These are phyloP conservation scores for Emergomyces pasteurianus DNA, from an alignment of 2,329 filamentous ascomycete genomes.

Conservation along the genomic window DNA sequence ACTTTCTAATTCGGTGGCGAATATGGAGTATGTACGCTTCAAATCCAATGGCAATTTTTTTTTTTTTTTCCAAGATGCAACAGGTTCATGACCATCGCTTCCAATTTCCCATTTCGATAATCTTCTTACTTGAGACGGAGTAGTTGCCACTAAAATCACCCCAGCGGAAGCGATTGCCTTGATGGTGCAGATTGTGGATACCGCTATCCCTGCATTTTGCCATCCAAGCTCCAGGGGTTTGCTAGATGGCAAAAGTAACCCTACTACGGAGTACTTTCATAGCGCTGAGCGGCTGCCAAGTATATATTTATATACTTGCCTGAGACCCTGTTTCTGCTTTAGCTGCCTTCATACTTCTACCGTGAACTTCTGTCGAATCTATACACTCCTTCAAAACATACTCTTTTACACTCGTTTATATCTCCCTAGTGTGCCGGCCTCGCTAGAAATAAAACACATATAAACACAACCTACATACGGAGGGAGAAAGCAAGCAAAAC, in stretches of 20 bases:
- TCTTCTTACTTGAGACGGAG: not conserved
- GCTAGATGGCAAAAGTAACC: not conserved
- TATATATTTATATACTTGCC: not conserved
- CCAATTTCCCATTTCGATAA: not conserved
- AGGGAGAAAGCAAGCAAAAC: not conserved
- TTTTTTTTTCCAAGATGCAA: not conserved
- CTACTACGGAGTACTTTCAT: not conserved
- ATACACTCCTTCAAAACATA: not conserved
- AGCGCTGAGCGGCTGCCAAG: not conserved
- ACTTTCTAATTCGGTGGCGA: not conserved
- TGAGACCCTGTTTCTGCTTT: not conserved
- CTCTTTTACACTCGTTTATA: not conserved
- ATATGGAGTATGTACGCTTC: not conserved
- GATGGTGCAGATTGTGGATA: not conserved
- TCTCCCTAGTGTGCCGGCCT: no score
- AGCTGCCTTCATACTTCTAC: not conserved
- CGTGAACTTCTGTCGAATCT: not conserved
- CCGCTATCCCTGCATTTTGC: not conserved
- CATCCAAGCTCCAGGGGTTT: not conserved
- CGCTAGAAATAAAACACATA: not conserved
- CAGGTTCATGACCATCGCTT: not conserved
- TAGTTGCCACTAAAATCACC: not conserved
- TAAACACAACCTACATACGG: not conserved
- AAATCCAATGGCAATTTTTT: not conserved
- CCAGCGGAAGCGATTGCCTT: not conserved